Percentiles rank a stretch among this genome's conserved stretches.
phyloP scores from a whole-genome alignment of 1,139 yeast species.

The Geotrichum candidum region DNA sequence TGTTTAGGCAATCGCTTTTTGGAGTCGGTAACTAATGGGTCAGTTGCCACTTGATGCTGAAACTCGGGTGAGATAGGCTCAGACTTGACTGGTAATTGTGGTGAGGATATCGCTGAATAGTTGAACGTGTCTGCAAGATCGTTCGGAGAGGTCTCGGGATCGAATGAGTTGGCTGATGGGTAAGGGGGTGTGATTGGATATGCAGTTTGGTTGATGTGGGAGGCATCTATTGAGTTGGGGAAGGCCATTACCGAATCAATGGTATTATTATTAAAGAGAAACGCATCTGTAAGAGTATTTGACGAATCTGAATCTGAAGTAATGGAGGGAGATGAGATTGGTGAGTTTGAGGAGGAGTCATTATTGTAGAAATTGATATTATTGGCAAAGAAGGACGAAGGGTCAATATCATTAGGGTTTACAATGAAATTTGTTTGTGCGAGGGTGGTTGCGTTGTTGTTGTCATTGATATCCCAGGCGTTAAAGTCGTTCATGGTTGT shows the following conservation, averaged over 20 bases:
- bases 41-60: neutral
- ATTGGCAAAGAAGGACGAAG: neutral
- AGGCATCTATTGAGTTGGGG: neutral
- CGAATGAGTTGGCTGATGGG: neutral
- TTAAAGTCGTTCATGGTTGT: neutral
- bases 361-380: neutral
- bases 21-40: neutral
- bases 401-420: neutral
- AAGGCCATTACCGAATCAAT: neutral
- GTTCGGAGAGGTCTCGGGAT: conserved; percentile 14
- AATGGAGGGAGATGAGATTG: neutral
- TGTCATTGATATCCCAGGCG: neutral
- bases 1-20: neutral
- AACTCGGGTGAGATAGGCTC: neutral
- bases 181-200: neutral
- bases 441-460: neutral
- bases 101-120: neutral
- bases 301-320: conserved; percentile 5
- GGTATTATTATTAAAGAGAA: neutral
- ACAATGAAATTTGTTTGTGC: neutral
- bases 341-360: conserved; percentile 6
- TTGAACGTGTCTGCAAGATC: conserved; percentile 6
- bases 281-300: neutral
- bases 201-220: neutral
- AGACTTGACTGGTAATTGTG: conserved; percentile 5